Base-by-base conservation (phyloP, 345 rosid genomes). In the Rubroshorea leprosula region DNA sequence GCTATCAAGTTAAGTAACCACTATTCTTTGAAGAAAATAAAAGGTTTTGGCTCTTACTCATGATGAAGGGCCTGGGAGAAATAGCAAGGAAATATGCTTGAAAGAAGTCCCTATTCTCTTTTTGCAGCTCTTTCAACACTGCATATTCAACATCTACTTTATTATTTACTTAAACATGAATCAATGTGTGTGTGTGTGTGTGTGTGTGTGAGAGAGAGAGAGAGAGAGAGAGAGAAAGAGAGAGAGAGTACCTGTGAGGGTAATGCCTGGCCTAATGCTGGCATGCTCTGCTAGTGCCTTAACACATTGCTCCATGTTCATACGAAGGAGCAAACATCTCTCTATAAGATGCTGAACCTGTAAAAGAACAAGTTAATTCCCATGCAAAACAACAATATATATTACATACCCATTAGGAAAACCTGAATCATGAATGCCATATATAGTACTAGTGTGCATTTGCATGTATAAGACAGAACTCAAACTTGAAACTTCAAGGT, bases 331-430 rank as follows among this genome's bases (percentile, higher is more conserved):
- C 74, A 86, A 67, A 68, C 97, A 89, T 64, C 84, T 82, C 78
- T 86, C 97, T 65, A 89, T 89, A 51, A 89, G 81, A 68, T 82
- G 82, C 44, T 86, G 97, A 58, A 89, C 95, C 94, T 89, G 79
- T 27, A 15, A 49, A 16, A 41, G 12, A 10, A 35, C 41, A 35
- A 2, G 11, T n/a, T n/a, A n/a, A n/a, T n/a, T n/a, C n/a, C n/a
- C n/a, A n/a, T n/a, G n/a, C n/a, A n/a, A n/a, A 35, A 10, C 41
- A 8, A 35, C 9, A 8, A 6, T 13, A 6, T 35, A 35, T 35
- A 35, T 6, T 29, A 4, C 9, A 6, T 35, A 6, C 41, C 12
- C 11, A 8, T 1, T 1, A 35, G 12, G 41, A 35, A 35, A 4
- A 13, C n/a, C n/a, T n/a, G n/a, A n/a, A n/a, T n/a, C n/a, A n/a